A percentile compares a stretch with the other conserved stretches of the same genome.
These are phyloP conservation scores for Emiliania huxleyi DNA, from an alignment of 78 protist genomes.

Conservation along the genomic window DNA sequence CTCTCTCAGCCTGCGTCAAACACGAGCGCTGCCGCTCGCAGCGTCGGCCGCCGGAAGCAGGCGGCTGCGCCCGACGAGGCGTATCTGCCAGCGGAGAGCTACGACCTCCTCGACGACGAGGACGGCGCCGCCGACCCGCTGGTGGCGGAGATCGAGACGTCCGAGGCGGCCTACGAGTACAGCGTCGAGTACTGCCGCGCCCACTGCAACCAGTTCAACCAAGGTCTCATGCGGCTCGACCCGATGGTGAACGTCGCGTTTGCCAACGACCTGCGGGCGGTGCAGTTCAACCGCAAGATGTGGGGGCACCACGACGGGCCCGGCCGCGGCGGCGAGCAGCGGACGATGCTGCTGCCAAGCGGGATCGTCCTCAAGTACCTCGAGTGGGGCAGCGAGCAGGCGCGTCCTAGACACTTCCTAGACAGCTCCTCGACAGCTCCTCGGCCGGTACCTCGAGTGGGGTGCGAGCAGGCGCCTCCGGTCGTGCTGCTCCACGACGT, in stretches of 20 bases:
- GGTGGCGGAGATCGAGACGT: background rate
- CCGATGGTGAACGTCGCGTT: background rate
- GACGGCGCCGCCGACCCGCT: background rate
- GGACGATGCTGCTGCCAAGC: background rate
- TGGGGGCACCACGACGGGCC: background rate
- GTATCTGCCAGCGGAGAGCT: background rate
- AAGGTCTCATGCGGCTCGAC: background rate
- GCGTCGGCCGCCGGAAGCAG: background rate
- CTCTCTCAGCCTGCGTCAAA: background rate
- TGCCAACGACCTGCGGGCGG: background rate
- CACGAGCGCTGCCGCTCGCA: no score
- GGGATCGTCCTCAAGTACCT: background rate
- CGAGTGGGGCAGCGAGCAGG: constrained; percentile 11
- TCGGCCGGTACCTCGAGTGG: no score
- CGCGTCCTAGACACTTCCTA: no score
- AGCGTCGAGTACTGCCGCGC: background rate
- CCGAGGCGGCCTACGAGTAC: background rate
- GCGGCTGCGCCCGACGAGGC: background rate
- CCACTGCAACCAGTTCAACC: constrained; percentile 11
- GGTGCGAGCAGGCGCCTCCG: background rate
- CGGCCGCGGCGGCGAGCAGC: background rate
- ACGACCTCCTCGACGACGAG: background rate
- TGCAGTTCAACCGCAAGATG: background rate
- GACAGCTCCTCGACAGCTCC: no score
- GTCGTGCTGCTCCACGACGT: background rate